These are phyloP conservation scores for Mucor mucedo DNA, from an alignment of 371 early-diverging fungal species.

Conservation along the genomic window DNA sequence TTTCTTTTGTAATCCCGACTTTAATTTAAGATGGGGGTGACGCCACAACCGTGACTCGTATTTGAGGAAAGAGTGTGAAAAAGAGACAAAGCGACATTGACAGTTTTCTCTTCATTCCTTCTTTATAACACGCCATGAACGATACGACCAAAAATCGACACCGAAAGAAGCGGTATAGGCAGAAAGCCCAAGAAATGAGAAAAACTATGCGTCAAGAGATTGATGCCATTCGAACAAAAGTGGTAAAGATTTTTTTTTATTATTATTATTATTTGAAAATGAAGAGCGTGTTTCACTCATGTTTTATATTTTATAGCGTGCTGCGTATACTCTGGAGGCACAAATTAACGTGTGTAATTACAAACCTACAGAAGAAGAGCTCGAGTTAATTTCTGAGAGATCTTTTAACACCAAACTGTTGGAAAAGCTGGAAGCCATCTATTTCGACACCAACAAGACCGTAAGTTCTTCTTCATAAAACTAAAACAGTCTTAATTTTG, in stretches of 20 bases:
- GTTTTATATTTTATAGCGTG: slow-evolving; percentile 6
- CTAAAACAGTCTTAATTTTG: background rate
- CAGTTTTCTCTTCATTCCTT: no score
- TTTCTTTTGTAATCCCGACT: background rate
- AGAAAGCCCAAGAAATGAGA: background rate
- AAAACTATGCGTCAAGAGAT: slow-evolving; percentile 10
- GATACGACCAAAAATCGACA: no score
- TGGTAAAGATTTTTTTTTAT: slow-evolving; percentile 6
- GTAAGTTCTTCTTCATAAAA: background rate
- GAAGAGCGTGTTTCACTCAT: background rate
- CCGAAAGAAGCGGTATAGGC: background rate
- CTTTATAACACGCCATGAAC: background rate
- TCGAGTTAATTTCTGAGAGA: slow-evolving; percentile 3
- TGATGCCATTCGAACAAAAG: slow-evolving; percentile 9
- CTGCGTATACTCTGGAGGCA: slow-evolving; percentile 8
- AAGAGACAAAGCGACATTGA: no score
- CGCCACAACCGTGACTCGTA: no score
- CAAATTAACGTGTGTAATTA: slow-evolving; percentile 4
- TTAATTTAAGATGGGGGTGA: no score
- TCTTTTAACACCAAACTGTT: slow-evolving; percentile 6
- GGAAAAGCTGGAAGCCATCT: slow-evolving; percentile 12
- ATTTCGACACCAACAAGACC: background rate
- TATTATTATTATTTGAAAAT: background rate
- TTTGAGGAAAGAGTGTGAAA: no score
- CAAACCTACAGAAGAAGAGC: background rate